Base-by-base conservation (phyloP, 257 asterid genomes). In the Cordia subcordata region DNA sequence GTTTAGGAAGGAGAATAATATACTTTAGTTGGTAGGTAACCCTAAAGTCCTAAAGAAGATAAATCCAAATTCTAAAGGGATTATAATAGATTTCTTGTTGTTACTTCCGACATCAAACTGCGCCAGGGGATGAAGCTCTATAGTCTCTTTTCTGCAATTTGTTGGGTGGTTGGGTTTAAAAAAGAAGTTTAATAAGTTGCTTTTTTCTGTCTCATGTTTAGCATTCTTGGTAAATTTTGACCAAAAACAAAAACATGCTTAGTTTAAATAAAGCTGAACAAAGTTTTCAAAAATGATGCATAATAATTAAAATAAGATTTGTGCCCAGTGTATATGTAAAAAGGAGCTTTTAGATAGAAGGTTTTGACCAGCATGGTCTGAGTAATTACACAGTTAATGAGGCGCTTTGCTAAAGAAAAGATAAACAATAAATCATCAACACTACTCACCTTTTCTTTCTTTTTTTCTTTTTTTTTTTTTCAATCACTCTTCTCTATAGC, bases 361-460 rank as follows among this genome's bases (percentile, higher is more conserved):
- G 56, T 20, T 8, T 18, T 23, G 32, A 52, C 56, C 56, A 52
- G 33, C 27, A 42, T 3, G 47, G 47, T 51, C 55, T 51, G 55
- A 12, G 55, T 51, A 51, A 52, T 20, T 18, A 18, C 56, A 19
- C 56, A 19, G 56, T 18, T 18, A 52, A 52, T 52, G 19, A 52
- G 56, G 19, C 32, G 15, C 35, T 52, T 18, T 52, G 56, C 32
- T 52, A 33, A 52, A 18, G 56, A 52, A 52, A 52, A 52, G 56
- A 33, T 9, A 18, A 52, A 52, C 56, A 52, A 52, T 42, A 8
- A 52, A 52, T 52, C 33, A 52, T 52, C 56, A 52, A 52, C 56
- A 18, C 56, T 52, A 52, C 0, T 19, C 19, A 52, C 56, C 32
- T 52, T 52, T 52, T 18, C 14, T 10, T 14, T 13, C 32, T 23